These are phyloP conservation scores for Penicillium waksmanii DNA, from an alignment of 495 filamentous ascomycete genomes.

Conservation along the genomic window DNA sequence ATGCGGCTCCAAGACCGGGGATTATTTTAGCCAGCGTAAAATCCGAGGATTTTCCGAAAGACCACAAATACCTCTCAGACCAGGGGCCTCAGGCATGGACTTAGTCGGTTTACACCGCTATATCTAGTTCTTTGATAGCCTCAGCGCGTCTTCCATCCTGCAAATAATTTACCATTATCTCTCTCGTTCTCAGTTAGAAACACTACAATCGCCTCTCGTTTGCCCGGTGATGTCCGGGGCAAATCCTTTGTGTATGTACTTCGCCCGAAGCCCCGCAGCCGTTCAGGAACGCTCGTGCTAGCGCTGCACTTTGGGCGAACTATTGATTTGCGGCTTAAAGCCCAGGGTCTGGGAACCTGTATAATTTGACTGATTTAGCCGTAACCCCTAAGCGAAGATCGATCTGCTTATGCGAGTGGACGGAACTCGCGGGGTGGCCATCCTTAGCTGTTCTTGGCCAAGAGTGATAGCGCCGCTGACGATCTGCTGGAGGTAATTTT, in stretches of 20 bases:
- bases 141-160: too few relatives aligned
- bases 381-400: neutral
- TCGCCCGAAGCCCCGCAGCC: slow-evolving; percentile 4
- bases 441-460: neutral
- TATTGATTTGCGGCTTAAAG: slow-evolving; percentile 4
- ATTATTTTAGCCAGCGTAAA: too few relatives aligned
- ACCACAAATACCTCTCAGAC: too few relatives aligned
- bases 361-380: neutral
- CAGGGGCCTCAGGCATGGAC: too few relatives aligned
- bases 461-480: neutral
- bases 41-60: too few relatives aligned
- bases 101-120: too few relatives aligned
- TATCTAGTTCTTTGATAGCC: too few relatives aligned
- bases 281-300: slow-evolving; percentile 8
- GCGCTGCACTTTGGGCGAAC: neutral
- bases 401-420: neutral
- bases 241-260: neutral
- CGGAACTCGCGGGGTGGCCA: neutral
- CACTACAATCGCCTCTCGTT: too few relatives aligned
- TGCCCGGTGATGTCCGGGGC: too few relatives aligned
- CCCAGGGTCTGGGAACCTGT: neutral
- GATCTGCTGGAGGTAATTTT: slow-evolving; percentile 1
- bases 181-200: too few relatives aligned
- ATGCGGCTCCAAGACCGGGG: too few relatives aligned
- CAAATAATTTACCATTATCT: too few relatives aligned